These are phyloP conservation scores for Oenanthe sinensis DNA, from an alignment of 129 eudicot genomes.

Conservation along the genomic window DNA sequence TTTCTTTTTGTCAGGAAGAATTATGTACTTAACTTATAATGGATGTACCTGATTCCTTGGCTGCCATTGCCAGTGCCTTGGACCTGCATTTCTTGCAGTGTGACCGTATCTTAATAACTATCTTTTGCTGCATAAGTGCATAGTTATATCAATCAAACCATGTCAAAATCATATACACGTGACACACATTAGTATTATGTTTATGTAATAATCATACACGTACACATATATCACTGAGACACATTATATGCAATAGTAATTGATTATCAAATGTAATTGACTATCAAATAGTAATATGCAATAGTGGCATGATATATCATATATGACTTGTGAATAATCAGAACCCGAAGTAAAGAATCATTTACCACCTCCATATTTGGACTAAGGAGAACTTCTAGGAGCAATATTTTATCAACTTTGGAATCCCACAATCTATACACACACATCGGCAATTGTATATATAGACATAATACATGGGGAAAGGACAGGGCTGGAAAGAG, in stretches of 20 bases:
- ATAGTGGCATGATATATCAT: neutral
- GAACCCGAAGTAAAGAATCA: neutral
- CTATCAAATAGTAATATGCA: no score
- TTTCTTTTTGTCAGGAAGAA: neutral
- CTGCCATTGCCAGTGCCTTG: slow-evolving; percentile 40
- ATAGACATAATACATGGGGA: no score
- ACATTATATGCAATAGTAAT: no score
- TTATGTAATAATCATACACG: no score
- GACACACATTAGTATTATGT: no score
- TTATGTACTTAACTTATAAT: neutral
- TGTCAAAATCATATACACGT: neutral
- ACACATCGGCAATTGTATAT: neutral
- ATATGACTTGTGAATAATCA: neutral
- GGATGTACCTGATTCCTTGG: slow-evolving; percentile 26
- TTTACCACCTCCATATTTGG: neutral
- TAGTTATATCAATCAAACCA: neutral
- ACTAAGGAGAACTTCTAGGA: neutral
- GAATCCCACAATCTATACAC: neutral
- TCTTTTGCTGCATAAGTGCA: slow-evolving; percentile 27
- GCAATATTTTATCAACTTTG: no score
- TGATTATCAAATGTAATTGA: neutral
- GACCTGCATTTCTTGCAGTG: slow-evolving; percentile 37
- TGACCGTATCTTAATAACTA: slow-evolving; percentile 21
- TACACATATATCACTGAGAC: no score
- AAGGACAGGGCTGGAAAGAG: no score